Percentiles rank a stretch among this genome's conserved stretches.
phyloP scores from a whole-genome alignment of 495 filamentous ascomycete genomes.

The Bryoglossum gracile region DNA sequence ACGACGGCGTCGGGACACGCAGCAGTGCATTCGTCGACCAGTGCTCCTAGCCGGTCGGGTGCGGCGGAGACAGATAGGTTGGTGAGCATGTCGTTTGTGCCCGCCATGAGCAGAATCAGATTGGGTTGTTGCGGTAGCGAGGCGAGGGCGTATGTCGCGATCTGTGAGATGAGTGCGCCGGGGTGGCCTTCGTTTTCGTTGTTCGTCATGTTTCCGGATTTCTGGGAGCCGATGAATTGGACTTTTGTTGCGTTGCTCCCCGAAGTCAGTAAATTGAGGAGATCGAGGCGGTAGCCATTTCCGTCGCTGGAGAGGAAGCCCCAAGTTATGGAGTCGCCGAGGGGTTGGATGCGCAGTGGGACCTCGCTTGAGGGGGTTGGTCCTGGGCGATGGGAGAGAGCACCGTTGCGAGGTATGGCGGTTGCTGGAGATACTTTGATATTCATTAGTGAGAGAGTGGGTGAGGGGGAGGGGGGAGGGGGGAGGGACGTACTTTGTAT shows the following conservation, averaged over 20 bases:
- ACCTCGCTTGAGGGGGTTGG: too few species aligned
- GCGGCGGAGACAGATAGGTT: slow-evolving; percentile 26
- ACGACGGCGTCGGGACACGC: slow-evolving; percentile 32
- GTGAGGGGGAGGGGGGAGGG: too few species aligned
- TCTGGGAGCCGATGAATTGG: slow-evolving; percentile 24
- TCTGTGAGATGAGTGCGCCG: slow-evolving; percentile 24
- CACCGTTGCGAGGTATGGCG: too few species aligned
- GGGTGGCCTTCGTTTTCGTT: slow-evolving; percentile 16
- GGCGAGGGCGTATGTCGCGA: slow-evolving; percentile 23
- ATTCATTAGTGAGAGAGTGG: too few species aligned
- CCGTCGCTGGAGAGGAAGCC: slow-evolving; percentile 43
- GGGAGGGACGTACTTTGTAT: too few species aligned
- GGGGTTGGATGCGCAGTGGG: slow-evolving; percentile 3
- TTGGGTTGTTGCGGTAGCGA: slow-evolving; percentile 26
- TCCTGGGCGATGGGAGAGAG: too few species aligned
- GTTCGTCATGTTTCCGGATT: slow-evolving; percentile 1
- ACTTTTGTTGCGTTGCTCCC: slow-evolving; percentile 24
- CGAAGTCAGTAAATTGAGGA: slow-evolving; percentile 31
- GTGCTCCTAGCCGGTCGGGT: slow-evolving; percentile 25
- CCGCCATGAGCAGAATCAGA: slow-evolving; percentile 26
- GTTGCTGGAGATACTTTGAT: too few species aligned
- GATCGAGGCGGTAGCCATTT: slow-evolving; percentile 46
- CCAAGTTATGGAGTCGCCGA: slow-evolving; percentile 46
- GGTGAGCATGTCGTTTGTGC: slow-evolving; percentile 28
- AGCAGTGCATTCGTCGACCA: slow-evolving; percentile 31